A percentile compares a stretch with the other conserved stretches of the same genome.
Evolutionary conservation across 805 yeast genomes (phyloP).

Genomic region (Vanderwaltozyma tropicalis): DNA sequence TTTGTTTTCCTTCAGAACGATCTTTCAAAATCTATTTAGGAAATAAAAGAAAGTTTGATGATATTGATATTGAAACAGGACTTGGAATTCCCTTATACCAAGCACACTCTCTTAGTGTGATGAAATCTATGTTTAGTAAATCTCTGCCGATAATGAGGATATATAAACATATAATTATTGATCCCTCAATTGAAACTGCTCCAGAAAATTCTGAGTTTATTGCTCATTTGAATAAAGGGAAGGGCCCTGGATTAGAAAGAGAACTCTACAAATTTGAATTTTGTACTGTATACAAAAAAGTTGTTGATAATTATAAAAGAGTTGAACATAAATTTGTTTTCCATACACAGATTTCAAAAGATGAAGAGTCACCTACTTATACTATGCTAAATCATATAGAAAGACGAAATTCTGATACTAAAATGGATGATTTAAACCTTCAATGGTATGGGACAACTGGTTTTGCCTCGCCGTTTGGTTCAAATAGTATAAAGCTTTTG

Average conservation of each 20-base stretch:
- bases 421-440: constrained; percentile 22
- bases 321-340: constrained; percentile 27
- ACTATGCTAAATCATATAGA: constrained; percentile 24
- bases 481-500: constrained; percentile 27
- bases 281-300: constrained; percentile 25
- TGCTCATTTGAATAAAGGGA: constrained; percentile 3
- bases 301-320: constrained; percentile 15
- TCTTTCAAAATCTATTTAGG: constrained; percentile 21
- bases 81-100: constrained; percentile 31
- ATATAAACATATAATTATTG: constrained; percentile 17
- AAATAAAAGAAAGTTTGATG: constrained; percentile 21
- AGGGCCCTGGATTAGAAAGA: constrained; percentile 4
- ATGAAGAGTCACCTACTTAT: constrained; percentile 15
- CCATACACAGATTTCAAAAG: constrained; percentile 13
- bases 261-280: constrained; percentile 21
- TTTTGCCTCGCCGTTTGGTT: constrained; percentile 27
- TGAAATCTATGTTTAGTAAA: constrained; percentile 24
- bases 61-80: constrained; percentile 11
- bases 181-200: constrained; percentile 6
- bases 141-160: constrained; percentile 24
- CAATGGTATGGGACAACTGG: constrained; percentile 35
- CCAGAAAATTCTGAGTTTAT: constrained; percentile 8
- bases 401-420: constrained; percentile 28
- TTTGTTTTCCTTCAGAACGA: constrained; percentile 30
- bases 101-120: constrained; percentile 19